Percentiles rank a stretch among this genome's conserved stretches.
Conservation (phyloP, 2,329 filamentous ascomycete species). For the Fonsecaea multimorphosa region DNA sequence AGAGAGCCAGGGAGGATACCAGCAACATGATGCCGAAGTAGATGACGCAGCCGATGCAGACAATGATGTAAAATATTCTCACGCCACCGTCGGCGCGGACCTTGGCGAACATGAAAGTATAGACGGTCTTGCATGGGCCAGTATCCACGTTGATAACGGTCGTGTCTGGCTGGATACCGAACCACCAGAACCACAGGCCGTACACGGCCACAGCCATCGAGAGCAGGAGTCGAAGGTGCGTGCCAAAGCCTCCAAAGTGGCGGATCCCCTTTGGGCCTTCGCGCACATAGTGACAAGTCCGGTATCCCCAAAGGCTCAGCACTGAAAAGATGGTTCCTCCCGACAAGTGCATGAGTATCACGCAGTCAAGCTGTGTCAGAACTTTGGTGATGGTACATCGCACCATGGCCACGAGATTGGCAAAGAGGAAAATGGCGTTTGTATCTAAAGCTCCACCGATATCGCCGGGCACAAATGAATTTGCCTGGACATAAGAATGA, state of each 20-base stretch:
- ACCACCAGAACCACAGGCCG: slow-evolving; percentile 26
- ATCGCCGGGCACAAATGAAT: slow-evolving; percentile 76
- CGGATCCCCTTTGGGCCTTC: slow-evolving; percentile 29
- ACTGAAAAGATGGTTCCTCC: slow-evolving; percentile 26
- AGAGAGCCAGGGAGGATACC: slow-evolving; percentile 12
- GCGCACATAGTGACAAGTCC: slow-evolving; percentile 22
- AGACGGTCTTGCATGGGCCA: slow-evolving; percentile 24
- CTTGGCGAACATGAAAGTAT: slow-evolving; percentile 30
- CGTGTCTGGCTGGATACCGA: slow-evolving; percentile 17
- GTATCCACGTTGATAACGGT: slow-evolving; percentile 12
- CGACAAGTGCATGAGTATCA: slow-evolving; percentile 27
- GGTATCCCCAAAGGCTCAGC: slow-evolving; percentile 28
- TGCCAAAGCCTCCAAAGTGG: slow-evolving; percentile 30
- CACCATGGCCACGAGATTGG: slow-evolving; percentile 25
- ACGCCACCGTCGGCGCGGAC: slow-evolving; percentile 25
- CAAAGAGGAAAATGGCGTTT: slow-evolving; percentile 62
- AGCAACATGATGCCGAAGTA: slow-evolving; percentile 27
- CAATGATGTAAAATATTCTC: slow-evolving; percentile 29
- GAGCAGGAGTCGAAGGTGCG: slow-evolving; percentile 27
- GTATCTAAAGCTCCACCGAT: slow-evolving; percentile 77
- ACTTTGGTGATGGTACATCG: slow-evolving; percentile 27
- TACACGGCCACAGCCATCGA: slow-evolving; percentile 21
- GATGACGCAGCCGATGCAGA: slow-evolving; percentile 19
- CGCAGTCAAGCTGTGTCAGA: slow-evolving; percentile 24
- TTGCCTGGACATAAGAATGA: slow-evolving; percentile 42